These are phyloP conservation scores for Colletotrichum kahawae DNA, from an alignment of 2,329 filamentous ascomycete species.

Conservation along the genomic window DNA sequence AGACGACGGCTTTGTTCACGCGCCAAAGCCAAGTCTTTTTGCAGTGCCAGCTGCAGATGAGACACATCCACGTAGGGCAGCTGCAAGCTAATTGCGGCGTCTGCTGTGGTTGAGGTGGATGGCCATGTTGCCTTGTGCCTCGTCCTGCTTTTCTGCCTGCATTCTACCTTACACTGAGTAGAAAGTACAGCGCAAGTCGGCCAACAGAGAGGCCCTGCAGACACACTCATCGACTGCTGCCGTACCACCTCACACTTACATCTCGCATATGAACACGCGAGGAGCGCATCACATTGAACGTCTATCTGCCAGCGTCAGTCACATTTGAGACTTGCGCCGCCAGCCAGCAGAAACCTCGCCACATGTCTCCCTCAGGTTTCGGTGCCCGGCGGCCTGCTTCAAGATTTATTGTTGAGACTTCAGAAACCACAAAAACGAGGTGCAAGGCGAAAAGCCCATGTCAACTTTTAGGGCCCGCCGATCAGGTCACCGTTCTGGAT, in stretches of 20 bases:
- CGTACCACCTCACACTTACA: not conserved
- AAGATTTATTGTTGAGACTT: not conserved
- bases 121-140: not conserved
- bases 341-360: not conserved
- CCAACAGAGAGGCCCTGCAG: not conserved
- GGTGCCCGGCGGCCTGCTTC: not conserved
- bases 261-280: not conserved
- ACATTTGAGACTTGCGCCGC: not conserved
- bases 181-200: not conserved
- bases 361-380: not conserved
- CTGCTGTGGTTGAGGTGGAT: not conserved
- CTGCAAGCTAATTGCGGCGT: slow-evolving; percentile 8
- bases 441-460: not conserved
- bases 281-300: not conserved
- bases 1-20: not conserved
- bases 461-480: not conserved
- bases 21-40: not conserved
- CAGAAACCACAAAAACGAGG: not conserved
- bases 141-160: not conserved
- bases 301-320: not conserved
- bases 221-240: not conserved
- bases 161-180: not conserved
- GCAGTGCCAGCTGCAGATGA: slow-evolving; percentile 11
- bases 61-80: slow-evolving; percentile 18
- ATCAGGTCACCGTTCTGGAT: slow-evolving; percentile 4